Evolutionary conservation across 2,329 filamentous ascomycete species (phyloP).

Genomic region (Pseudogymnoascus sp.): DNA sequence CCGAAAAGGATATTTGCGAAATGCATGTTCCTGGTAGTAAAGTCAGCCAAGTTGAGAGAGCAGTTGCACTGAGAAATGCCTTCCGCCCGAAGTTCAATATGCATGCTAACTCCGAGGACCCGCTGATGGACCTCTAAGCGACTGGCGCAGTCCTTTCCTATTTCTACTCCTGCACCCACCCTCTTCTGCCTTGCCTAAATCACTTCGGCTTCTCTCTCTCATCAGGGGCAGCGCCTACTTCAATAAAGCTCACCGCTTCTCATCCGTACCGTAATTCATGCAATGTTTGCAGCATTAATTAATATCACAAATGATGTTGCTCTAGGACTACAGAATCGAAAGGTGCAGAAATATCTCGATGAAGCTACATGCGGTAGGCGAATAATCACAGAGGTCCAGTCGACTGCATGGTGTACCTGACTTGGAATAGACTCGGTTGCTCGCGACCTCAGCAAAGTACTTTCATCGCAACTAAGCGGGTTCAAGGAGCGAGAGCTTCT

Average conservation of each 20-base stretch:
- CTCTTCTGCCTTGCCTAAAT: not conserved
- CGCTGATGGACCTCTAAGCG: too few relatives aligned
- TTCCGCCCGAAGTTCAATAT: too few relatives aligned
- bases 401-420: not conserved
- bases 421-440: not conserved
- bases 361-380: not conserved
- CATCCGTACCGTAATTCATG: not conserved
- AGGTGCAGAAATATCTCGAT: not conserved
- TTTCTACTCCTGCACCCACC: not conserved
- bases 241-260: not conserved
- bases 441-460: not conserved
- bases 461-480: not conserved
- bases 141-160: not conserved
- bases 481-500: not conserved
- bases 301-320: not conserved
- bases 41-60: too few relatives aligned
- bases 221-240: not conserved
- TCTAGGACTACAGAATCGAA: not conserved
- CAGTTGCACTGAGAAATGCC: too few relatives aligned
- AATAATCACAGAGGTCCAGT: not conserved
- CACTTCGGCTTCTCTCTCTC: not conserved
- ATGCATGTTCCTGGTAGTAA: too few relatives aligned
- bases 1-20: too few relatives aligned
- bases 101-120: too few relatives aligned
- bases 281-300: not conserved